Percentiles rank a stretch among this genome's conserved stretches.
These are phyloP conservation scores for Fusarium redolens DNA, from an alignment of 2,329 filamentous ascomycete genomes.

Conservation along the genomic window DNA sequence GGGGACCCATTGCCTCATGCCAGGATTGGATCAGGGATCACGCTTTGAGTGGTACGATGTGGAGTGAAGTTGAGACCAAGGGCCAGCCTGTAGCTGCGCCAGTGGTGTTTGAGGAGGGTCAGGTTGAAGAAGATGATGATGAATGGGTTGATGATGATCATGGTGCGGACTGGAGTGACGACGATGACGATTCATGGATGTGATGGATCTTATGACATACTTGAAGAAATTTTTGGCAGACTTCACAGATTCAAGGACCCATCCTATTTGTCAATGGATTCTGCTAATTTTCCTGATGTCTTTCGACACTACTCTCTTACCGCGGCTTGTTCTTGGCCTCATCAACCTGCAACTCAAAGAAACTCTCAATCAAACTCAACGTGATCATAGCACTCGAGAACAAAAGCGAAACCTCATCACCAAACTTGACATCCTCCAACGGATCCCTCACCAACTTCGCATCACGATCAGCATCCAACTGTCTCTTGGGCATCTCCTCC, in stretches of 20 bases:
- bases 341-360: neutral
- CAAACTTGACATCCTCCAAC: neutral
- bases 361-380: conserved; percentile 14
- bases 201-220: neutral
- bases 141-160: neutral
- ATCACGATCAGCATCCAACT: neutral
- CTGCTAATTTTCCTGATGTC: rapidly evolving
- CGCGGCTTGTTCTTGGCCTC: neutral
- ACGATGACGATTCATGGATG: neutral
- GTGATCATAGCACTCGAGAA: conserved; percentile 10
- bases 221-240: neutral
- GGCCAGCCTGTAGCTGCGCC: neutral
- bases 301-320: neutral
- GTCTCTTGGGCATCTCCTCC: conserved; percentile 19
- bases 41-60: conserved; percentile 11
- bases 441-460: neutral
- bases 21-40: conserved; percentile 17
- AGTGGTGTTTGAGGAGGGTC: neutral
- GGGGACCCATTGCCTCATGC: neutral
- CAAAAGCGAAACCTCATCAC: neutral
- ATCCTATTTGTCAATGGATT: too few relatives aligned
- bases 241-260: neutral
- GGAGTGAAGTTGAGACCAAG: neutral
- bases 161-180: neutral
- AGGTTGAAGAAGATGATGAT: neutral